These are phyloP conservation scores for Colletotrichum lindemuthianum DNA, from an alignment of 2,329 filamentous ascomycete species.

Conservation along the genomic window DNA sequence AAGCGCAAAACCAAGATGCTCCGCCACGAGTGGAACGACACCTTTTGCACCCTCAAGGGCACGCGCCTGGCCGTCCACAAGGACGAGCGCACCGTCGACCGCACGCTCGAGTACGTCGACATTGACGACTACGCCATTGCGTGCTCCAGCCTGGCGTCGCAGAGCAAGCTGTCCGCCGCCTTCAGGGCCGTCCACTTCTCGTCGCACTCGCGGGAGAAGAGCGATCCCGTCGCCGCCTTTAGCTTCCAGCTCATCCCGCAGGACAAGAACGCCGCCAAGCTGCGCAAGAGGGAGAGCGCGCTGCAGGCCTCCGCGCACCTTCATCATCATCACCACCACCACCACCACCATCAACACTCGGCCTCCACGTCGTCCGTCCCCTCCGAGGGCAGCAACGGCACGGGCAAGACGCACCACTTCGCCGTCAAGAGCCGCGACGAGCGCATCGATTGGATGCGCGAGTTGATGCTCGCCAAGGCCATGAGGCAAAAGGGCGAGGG, in stretches of 20 bases:
- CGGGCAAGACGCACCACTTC: conserved; percentile 91
- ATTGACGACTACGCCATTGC: conserved; percentile 90
- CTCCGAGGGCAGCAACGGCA: conserved; percentile 64
- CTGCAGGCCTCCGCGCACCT: conserved; percentile 42
- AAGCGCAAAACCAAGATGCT: conserved; percentile 91
- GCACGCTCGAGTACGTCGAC: conserved; percentile 81
- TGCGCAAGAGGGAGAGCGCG: conserved; percentile 64
- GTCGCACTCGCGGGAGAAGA: conserved; percentile 62
- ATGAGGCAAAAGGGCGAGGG: conserved; percentile 85
- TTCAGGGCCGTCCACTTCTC: conserved; percentile 82
- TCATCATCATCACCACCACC: no score
- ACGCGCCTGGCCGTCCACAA: conserved; percentile 82
- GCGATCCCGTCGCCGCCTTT: conserved; percentile 73
- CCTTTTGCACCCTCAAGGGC: conserved; percentile 86
- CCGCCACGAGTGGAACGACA: conserved; percentile 92
- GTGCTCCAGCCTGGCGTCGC: conserved; percentile 79
- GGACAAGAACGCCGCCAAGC: conserved; percentile 59
- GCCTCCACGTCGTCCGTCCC: conserved; percentile 42
- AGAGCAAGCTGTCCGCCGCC: conserved; percentile 84
- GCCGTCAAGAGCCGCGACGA: conserved; percentile 88
- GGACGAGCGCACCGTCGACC: conserved; percentile 60
- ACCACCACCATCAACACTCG: conserved; percentile 10
- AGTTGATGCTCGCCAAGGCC: conserved; percentile 91
- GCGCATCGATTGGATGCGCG: conserved; percentile 96
- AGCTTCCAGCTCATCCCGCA: conserved; percentile 87